Evolutionary conservation across 2,329 filamentous ascomycete genomes (phyloP), one percentile per base, ranked within the genome.

Genomic region (Stagonosporopsis tanaceti): DNA sequence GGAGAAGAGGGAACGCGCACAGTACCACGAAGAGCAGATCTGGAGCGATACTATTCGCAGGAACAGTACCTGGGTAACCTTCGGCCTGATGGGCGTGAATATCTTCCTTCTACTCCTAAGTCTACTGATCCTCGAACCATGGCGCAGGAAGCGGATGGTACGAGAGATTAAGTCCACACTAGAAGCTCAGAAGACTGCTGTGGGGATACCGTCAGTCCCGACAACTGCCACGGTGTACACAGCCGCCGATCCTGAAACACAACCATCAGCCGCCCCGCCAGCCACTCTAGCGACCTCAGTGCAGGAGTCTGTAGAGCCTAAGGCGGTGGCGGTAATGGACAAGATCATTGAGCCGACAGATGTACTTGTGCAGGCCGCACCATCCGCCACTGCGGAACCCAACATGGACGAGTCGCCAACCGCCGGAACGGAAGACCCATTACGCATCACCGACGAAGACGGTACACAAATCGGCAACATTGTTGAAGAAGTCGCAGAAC

Each of bases 21-120:
- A 96, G 59, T 99, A 99, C 77, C 95, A 99, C 76, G 95, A 99
- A 79, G 95, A 99, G 80, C 95, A 99, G 80, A 96, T 99, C 54
- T 99, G 95, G 95, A 96, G 92, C 72, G 95, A 99, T 76, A 94
- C 96, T 68, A 99, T 99, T 73, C 85, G 95, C 34, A 85, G 95
- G 64, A 97, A 97, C 83, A 95, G 91, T 75, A 99, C 95, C 0
- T 99, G 95, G 95, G 94, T 96, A 34, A 99, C 95, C 0, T 98
- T 96, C 88, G 95, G 94, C 0, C 80, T 99, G 60, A 99, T 99
- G 95, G 94, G 94, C 24, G 86, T 98, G 71, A 99, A 99, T 73
- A 91, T 98, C 30, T 76, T 98, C 60, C 79, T 99, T 44, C 92
- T 99, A 72, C 78, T 99, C 50, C 84, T 93, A 17, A 88, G 96